Percentiles rank a stretch among this genome's conserved stretches.
These are phyloP conservation scores for Venturia effusa DNA, from an alignment of 2,329 filamentous ascomycete species.

Conservation along the genomic window DNA sequence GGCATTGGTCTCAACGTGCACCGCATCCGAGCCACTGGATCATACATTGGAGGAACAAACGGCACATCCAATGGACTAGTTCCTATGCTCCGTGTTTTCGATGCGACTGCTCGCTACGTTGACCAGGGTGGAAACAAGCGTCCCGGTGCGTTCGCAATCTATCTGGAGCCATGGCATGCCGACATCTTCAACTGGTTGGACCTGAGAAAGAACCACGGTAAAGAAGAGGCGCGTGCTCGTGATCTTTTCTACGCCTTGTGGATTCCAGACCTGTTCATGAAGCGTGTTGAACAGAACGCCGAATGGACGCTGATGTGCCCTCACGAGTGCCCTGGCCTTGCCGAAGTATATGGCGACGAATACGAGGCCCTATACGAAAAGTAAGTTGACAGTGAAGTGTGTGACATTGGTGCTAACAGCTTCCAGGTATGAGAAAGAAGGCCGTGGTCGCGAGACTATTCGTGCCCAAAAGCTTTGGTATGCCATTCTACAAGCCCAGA, in stretches of 20 bases:
- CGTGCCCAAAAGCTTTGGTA: conserved; percentile 99
- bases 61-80: conserved; percentile 95
- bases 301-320: conserved; percentile 99
- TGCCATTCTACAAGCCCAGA: conserved; percentile 94
- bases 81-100: conserved; percentile 97
- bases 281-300: conserved; percentile 92
- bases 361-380: conserved; percentile 86
- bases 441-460: conserved; percentile 78
- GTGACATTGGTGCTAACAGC: neutral
- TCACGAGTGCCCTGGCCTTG: conserved; percentile 87
- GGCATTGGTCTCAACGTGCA: conserved; percentile 96
- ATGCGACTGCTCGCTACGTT: conserved; percentile 97
- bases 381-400: conserved; percentile 18
- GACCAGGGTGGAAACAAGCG: conserved; percentile 99
- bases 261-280: conserved; percentile 99
- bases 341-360: conserved; percentile 94
- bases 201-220: conserved; percentile 97
- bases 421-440: conserved; percentile 70
- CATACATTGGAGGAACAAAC: conserved; percentile 96
- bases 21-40: conserved; percentile 91
- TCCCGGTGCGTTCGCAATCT: conserved; percentile 95
- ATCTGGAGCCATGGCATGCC: conserved; percentile 97
- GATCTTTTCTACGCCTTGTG: conserved; percentile 96
- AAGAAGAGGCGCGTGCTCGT: conserved; percentile 93
- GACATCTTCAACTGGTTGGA: conserved; percentile 97